These are phyloP conservation scores for Dactylonectria estremocensis DNA, from an alignment of 2,329 filamentous ascomycete genomes.

Conservation along the genomic window DNA sequence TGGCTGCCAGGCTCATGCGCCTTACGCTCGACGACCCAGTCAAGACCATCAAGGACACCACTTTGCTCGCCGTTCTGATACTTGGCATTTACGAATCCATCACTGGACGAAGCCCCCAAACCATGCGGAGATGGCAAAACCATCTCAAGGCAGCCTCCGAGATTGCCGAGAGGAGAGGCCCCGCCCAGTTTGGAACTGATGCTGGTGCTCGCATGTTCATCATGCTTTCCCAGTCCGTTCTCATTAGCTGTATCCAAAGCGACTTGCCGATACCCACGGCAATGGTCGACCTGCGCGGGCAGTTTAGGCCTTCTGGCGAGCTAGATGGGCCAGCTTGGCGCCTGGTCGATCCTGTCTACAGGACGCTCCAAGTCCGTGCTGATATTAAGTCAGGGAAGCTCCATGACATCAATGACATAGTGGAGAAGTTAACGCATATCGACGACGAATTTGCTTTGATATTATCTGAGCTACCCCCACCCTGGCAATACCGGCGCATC, in stretches of 20 bases:
- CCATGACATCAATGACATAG: constrained; percentile 53
- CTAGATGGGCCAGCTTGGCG: constrained; percentile 58
- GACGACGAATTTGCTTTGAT: constrained; percentile 61
- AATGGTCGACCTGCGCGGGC: constrained; percentile 62
- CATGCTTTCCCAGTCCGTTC: constrained; percentile 66
- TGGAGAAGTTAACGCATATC: constrained; percentile 56
- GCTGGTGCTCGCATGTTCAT: constrained; percentile 68
- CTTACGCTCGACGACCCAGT: constrained; percentile 62
- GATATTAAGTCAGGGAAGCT: constrained; percentile 60
- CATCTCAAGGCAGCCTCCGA: constrained; percentile 68
- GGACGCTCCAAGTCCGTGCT: constrained; percentile 63
- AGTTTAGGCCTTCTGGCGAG: constrained; percentile 57
- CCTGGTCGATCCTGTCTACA: constrained; percentile 62
- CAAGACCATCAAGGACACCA: constrained; percentile 63
- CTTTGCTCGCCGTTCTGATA: constrained; percentile 68
- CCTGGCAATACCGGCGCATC: constrained; percentile 61
- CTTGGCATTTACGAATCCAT: constrained; percentile 70
- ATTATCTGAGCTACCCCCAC: constrained; percentile 55
- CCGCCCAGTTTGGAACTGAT: constrained; percentile 61
- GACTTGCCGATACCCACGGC: constrained; percentile 64
- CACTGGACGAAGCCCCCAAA: constrained; percentile 62
- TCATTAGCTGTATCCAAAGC: constrained; percentile 67
- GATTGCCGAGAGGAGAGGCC: constrained; percentile 65
- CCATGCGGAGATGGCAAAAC: constrained; percentile 66
- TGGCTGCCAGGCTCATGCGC: constrained; percentile 67